Percentiles rank a stretch among this genome's conserved stretches.
Conservation (phyloP, 78 protist genomes). For the Pigoraptor vietnamica region DNA sequence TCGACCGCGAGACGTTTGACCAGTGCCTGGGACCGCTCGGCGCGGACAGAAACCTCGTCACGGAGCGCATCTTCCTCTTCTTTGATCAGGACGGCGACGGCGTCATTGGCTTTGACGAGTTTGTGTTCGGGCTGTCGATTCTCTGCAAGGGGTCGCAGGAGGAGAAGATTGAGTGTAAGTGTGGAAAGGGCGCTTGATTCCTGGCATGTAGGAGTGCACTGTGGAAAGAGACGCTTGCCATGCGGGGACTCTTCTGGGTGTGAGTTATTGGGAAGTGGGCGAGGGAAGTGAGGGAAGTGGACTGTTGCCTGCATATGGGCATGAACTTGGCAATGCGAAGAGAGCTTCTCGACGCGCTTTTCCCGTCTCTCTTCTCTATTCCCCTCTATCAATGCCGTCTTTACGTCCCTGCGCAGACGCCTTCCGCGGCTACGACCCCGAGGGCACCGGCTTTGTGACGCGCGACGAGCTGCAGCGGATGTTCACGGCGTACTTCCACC, state of each 20-base stretch:
- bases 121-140: background rate
- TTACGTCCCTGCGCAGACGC: background rate
- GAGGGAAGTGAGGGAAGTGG: no score
- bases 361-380: background rate
- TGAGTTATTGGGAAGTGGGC: no score
- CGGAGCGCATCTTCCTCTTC: conserved; percentile 19
- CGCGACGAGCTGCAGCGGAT: background rate
- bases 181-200: no score
- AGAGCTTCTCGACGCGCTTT: background rate
- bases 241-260: no score
- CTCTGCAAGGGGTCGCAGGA: background rate
- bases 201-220: no score
- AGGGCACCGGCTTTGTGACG: background rate
- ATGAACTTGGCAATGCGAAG: no score
- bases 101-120: background rate
- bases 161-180: background rate
- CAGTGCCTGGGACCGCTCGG: conserved; percentile 31
- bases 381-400: background rate
- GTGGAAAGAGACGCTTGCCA: no score
- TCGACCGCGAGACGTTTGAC: background rate
- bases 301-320: no score
- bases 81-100: background rate
- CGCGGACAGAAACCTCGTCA: conserved; percentile 6
- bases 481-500: background rate
- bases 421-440: background rate